These are phyloP conservation scores for Phtheirospermum japonicum DNA, from an alignment of 257 asterid species.

Conservation along the genomic window DNA sequence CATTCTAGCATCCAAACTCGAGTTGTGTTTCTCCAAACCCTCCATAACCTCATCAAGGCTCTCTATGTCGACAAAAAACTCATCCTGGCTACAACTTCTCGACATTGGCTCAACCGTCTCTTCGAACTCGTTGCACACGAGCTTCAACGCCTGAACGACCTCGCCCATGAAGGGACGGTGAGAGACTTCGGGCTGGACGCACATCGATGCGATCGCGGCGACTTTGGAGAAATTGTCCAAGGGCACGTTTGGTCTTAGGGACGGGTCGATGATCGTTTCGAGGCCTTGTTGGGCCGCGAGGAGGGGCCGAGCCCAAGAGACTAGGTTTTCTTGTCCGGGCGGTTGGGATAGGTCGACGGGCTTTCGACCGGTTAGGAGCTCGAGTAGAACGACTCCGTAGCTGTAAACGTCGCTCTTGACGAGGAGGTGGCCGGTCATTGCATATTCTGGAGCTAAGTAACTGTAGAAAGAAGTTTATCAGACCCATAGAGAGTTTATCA, in stretches of 20 bases:
- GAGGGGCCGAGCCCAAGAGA: conserved; percentile 89
- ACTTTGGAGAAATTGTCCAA: conserved; percentile 59
- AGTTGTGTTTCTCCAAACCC: conserved; percentile 32
- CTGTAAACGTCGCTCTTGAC: conserved; percentile 96
- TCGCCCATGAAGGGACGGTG: conserved; percentile 99
- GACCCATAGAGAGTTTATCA: neutral
- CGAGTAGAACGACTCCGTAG: conserved; percentile 93
- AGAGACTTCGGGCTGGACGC: conserved; percentile 94
- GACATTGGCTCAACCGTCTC: conserved; percentile 53
- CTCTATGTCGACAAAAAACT: conserved; percentile 39
- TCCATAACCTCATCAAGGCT: conserved; percentile 47
- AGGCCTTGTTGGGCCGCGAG: conserved; percentile 62
- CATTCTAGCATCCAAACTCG: conserved; percentile 34
- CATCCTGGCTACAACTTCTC: conserved; percentile 64
- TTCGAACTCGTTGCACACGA: conserved; percentile 76
- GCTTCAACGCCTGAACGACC: conserved; percentile 90
- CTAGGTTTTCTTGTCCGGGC: conserved; percentile 85
- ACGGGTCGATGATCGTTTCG: conserved; percentile 56
- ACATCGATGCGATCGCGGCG: conserved; percentile 94
- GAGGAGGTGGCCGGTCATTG: conserved; percentile 97
- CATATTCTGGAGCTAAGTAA: conserved; percentile 94
- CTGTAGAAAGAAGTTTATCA: conserved; percentile 36
- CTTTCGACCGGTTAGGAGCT: conserved; percentile 83
- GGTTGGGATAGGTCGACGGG: conserved; percentile 90
- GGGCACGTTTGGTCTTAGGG: conserved; percentile 34